These are phyloP conservation scores for Fallopia convolvulus DNA, from an alignment of 148 eudicot genomes.

Conservation along the genomic window DNA sequence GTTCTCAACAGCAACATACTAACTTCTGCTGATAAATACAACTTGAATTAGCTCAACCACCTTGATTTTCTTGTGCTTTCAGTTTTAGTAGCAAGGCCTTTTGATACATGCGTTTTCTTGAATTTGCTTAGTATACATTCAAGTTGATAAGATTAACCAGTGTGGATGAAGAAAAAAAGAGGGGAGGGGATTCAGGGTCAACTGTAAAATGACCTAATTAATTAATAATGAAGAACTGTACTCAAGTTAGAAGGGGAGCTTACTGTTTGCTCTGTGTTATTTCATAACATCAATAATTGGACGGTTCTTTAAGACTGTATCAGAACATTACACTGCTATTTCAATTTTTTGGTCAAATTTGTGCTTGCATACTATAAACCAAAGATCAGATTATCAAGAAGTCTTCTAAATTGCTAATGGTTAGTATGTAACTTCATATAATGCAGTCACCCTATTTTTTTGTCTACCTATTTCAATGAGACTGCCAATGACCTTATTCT, in stretches of 20 bases:
- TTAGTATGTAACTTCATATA: too few relatives aligned
- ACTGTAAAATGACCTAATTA: not conserved
- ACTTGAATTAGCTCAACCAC: not conserved
- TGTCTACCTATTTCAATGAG: not conserved
- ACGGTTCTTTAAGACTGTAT: not conserved
- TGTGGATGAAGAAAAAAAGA: not conserved
- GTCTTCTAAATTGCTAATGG: not conserved
- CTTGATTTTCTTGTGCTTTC: not conserved
- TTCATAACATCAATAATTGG: not conserved
- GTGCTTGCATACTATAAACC: not conserved
- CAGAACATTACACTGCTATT: not conserved
- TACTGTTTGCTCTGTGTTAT: not conserved
- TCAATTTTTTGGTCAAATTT: not conserved
- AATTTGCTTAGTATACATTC: too few relatives aligned
- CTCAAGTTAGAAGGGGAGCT: not conserved
- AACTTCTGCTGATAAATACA: not conserved
- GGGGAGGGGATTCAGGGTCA: not conserved
- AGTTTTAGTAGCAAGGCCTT: not conserved
- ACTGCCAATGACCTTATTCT: not conserved
- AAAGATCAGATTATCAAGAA: not conserved
- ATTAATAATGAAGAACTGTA: not conserved
- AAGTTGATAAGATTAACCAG: too few relatives aligned
- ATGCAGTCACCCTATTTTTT: too few relatives aligned
- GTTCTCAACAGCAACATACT: not conserved
- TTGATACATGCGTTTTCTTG: not conserved